Percentiles rank a stretch among this genome's conserved stretches.
phyloP scores from a whole-genome alignment of 2,329 filamentous ascomycete species.

The Cercospora sojina region DNA sequence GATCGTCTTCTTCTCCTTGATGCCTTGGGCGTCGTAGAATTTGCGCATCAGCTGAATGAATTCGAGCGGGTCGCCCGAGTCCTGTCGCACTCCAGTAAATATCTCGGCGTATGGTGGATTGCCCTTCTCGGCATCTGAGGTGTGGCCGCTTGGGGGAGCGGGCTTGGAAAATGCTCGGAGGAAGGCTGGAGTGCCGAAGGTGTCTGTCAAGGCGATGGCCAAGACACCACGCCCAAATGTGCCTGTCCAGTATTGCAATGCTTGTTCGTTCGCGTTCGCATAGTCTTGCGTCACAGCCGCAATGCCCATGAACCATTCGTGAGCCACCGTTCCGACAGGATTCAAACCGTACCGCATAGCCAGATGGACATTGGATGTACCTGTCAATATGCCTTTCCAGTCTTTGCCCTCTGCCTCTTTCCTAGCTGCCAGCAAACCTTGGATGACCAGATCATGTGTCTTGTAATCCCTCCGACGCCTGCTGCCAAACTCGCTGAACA shows the following conservation, averaged over 20 bases:
- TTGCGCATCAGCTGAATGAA: constrained; percentile 76
- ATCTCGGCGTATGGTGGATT: constrained; percentile 70
- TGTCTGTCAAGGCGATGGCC: constrained; percentile 89
- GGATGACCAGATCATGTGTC: constrained; percentile 88
- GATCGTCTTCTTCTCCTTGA: constrained; percentile 79
- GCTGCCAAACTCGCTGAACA: constrained; percentile 92
- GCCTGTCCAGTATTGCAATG: constrained; percentile 82
- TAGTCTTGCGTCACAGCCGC: constrained; percentile 89
- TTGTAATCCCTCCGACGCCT: constrained; percentile 88
- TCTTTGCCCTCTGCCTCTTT: constrained; percentile 64
- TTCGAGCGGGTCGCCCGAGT: constrained; percentile 79
- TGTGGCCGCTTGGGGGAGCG: constrained; percentile 41
- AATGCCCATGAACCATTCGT: constrained; percentile 99
- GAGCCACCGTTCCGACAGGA: constrained; percentile 86
- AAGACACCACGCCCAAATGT: constrained; percentile 77
- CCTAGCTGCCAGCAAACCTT: constrained; percentile 76
- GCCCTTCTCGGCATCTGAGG: constrained; percentile 19
- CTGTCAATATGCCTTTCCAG: constrained; percentile 70
- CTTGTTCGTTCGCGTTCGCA: constrained; percentile 76
- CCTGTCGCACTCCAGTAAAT: constrained; percentile 82
- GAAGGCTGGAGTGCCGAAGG: constrained; percentile 89
- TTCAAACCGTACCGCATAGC: constrained; percentile 86
- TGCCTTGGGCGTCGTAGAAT: constrained; percentile 75
- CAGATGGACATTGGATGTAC: constrained; percentile 95
- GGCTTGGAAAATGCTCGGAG: constrained; percentile 77